Conservation (phyloP, 306 rosid species). For the Dryas alaskensis region DNA sequence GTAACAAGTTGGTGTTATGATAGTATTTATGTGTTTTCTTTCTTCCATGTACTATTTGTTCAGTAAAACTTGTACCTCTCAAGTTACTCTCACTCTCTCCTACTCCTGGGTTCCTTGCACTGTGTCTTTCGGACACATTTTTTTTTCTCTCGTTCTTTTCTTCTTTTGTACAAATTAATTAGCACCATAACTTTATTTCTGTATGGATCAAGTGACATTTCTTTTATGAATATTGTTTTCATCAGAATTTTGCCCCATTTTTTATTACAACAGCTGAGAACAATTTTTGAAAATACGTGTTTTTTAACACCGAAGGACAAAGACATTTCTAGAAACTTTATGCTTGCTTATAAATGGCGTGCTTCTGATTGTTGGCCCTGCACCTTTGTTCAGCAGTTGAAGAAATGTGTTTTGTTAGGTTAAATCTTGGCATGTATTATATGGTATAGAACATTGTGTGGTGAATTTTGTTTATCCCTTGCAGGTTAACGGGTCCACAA, state of each 20-base stretch:
- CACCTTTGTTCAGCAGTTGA: not conserved
- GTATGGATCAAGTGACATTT: not conserved
- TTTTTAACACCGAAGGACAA: not conserved
- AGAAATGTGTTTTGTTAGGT: not conserved
- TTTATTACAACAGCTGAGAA: not conserved
- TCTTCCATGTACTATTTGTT: not conserved
- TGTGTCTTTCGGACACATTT: too few species aligned
- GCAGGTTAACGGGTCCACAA: conserved; percentile 83
- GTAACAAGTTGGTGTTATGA: not conserved
- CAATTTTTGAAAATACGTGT: conserved; percentile 1
- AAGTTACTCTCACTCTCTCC: not conserved
- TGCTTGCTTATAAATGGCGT: not conserved
- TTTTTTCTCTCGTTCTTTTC: not conserved
- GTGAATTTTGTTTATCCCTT: conserved; percentile 24
- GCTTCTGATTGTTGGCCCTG: not conserved
- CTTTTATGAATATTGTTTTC: not conserved
- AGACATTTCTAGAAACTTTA: not conserved
- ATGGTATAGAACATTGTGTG: not conserved
- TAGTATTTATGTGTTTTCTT: not conserved
- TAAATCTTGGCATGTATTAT: not conserved
- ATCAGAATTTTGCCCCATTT: not conserved
- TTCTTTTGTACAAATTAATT: not conserved
- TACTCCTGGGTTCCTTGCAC: not conserved
- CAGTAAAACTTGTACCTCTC: not conserved
- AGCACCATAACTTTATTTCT: not conserved